These are phyloP conservation scores for Excoecaria agallocha DNA, from an alignment of 345 rosid genomes.

Conservation along the genomic window DNA sequence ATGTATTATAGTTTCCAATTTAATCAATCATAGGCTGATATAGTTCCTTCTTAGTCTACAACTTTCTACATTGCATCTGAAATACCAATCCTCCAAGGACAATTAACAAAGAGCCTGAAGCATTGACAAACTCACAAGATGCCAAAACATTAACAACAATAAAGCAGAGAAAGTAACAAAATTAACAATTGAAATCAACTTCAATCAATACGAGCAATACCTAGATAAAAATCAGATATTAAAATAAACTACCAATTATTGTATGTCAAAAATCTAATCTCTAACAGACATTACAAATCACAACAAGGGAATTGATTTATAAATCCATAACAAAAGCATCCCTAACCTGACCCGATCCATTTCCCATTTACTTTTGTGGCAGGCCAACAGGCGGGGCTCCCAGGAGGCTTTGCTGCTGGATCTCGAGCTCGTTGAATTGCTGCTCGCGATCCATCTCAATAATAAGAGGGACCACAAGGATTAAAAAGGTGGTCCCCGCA, in stretches of 20 bases:
- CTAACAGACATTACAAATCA: background rate
- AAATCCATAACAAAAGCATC: background rate
- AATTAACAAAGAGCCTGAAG: background rate
- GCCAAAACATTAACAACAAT: background rate
- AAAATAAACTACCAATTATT: background rate
- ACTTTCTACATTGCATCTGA: background rate
- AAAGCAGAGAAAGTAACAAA: background rate
- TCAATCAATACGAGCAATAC: background rate
- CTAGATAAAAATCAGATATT: background rate
- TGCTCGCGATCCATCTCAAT: constrained; percentile 70
- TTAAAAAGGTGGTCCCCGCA: constrained; percentile 67
- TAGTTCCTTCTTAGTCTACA: background rate
- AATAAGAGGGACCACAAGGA: constrained; percentile 64
- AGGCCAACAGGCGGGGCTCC: constrained; percentile 45
- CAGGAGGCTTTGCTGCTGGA: constrained; percentile 67
- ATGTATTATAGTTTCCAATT: background rate
- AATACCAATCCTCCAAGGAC: background rate
- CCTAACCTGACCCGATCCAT: constrained; percentile 16
- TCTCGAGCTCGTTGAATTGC: constrained; percentile 58
- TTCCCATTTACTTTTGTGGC: constrained; percentile 19
- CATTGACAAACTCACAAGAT: background rate
- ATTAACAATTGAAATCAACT: background rate
- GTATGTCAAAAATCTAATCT: background rate
- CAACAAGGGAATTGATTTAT: background rate
- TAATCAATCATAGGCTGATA: background rate